Evolutionary conservation across 768 basidiomycete species (phyloP).

Genomic region (Rhodotorula paludigena): DNA sequence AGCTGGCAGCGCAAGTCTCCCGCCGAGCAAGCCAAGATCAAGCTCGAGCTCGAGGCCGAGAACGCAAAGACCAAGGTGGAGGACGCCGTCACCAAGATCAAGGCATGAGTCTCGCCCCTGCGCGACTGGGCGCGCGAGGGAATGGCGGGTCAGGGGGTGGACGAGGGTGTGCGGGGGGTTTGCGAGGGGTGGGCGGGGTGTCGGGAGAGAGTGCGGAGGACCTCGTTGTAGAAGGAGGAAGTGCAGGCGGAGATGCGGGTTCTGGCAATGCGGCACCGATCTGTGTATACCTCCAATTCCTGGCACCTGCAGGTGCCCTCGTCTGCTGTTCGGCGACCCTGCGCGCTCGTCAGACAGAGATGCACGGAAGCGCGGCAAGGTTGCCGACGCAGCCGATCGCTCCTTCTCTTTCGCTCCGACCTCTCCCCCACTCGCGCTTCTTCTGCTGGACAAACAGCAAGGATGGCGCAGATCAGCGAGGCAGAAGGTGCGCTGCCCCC

Average conservation of each 20-base stretch:
- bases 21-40: slow-evolving; percentile 27
- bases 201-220: too few relatives aligned
- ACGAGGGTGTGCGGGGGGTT: too few relatives aligned
- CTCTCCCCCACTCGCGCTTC: background rate
- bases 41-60: slow-evolving; percentile 6
- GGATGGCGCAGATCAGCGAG: background rate
- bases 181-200: too few relatives aligned
- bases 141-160: too few relatives aligned
- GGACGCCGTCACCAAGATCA: slow-evolving; percentile 12
- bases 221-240: too few relatives aligned
- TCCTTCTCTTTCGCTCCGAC: background rate
- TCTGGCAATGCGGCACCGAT: too few relatives aligned
- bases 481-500: background rate
- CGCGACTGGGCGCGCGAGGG: too few relatives aligned
- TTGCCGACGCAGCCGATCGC: background rate
- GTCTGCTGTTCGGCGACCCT: too few relatives aligned
- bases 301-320: too few relatives aligned
- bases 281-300: too few relatives aligned
- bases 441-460: background rate
- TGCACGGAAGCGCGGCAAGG: background rate
- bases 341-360: too few relatives aligned
- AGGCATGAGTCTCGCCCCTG: background rate
- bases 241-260: too few relatives aligned
- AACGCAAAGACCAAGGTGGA: slow-evolving; percentile 18
- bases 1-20: slow-evolving; percentile 31